phyloP scores from a whole-genome alignment of 768 basidiomycete genomes.

The Mycena amicta region DNA sequence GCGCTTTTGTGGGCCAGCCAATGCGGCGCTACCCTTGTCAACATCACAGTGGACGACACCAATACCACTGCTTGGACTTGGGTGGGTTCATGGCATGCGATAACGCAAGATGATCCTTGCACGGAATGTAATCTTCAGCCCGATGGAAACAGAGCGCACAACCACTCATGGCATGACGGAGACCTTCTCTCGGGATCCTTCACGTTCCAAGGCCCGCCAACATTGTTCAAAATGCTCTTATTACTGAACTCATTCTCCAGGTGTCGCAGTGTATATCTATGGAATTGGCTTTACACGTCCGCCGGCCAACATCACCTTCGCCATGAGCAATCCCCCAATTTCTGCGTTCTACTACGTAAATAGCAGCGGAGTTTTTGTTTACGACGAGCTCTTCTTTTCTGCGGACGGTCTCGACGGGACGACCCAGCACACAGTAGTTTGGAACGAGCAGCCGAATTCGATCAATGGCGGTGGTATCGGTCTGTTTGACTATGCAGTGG shows the following conservation, averaged over 20 bases:
- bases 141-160: background rate
- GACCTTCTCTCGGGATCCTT: background rate
- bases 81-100: background rate
- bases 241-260: background rate
- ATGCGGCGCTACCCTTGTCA: background rate
- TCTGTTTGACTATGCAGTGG: slow-evolving; percentile 1
- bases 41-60: background rate
- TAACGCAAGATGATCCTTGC: background rate
- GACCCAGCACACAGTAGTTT: background rate
- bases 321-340: background rate
- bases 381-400: background rate
- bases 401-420: background rate
- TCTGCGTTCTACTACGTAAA: background rate
- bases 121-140: background rate
- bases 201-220: background rate
- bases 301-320: background rate
- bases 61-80: background rate
- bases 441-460: background rate
- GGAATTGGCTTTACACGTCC: background rate
- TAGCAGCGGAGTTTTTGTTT: background rate
- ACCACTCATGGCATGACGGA: background rate
- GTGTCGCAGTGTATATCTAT: background rate
- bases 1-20: background rate
- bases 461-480: background rate
- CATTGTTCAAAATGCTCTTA: background rate